A percentile compares a stretch with the other conserved stretches of the same genome.
These are phyloP conservation scores for Phialemonium atrogriseum DNA, from an alignment of 2,329 filamentous ascomycete genomes.

Conservation along the genomic window DNA sequence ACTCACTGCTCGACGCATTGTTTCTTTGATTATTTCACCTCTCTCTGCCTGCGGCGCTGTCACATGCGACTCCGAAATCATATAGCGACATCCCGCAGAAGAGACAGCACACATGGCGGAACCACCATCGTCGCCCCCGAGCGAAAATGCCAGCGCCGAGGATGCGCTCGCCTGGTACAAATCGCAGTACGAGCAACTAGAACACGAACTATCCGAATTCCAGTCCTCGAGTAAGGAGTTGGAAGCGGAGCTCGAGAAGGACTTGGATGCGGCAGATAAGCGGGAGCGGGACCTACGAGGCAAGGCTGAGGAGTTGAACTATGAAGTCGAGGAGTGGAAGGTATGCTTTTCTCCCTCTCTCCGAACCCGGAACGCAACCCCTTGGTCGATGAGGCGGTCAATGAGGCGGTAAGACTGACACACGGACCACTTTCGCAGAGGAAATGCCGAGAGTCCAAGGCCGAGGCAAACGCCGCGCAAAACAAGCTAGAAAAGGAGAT, in stretches of 20 bases:
- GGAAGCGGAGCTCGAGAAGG: conserved; percentile 89
- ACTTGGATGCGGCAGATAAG: conserved; percentile 92
- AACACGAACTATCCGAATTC: conserved; percentile 87
- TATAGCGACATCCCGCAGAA: conserved; percentile 7
- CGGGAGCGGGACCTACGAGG: conserved; percentile 78
- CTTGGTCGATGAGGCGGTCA: neutral
- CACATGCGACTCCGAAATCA: conserved; percentile 2
- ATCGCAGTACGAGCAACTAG: conserved; percentile 85
- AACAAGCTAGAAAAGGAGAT: conserved; percentile 90
- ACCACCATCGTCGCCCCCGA: conserved; percentile 54
- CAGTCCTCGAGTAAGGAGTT: conserved; percentile 89
- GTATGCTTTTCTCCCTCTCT: conserved; percentile 38
- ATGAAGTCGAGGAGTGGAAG: conserved; percentile 98
- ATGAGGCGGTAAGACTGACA: conserved; percentile 7
- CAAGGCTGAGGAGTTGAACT: conserved; percentile 75
- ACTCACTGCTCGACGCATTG: no score
- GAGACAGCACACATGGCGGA: conserved; percentile 38
- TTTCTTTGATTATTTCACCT: no score
- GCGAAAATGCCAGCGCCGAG: conserved; percentile 47
- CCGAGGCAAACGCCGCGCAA: conserved; percentile 77
- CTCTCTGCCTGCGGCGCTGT: no score
- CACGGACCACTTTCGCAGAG: conserved; percentile 45
- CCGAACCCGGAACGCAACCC: neutral
- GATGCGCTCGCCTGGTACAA: conserved; percentile 93
- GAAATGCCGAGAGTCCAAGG: conserved; percentile 93